A percentile compares a stretch with the other conserved stretches of the same genome.
These are phyloP conservation scores for Cystofilobasidium bisporidii DNA, from an alignment of 768 basidiomycete species.

Conservation along the genomic window DNA sequence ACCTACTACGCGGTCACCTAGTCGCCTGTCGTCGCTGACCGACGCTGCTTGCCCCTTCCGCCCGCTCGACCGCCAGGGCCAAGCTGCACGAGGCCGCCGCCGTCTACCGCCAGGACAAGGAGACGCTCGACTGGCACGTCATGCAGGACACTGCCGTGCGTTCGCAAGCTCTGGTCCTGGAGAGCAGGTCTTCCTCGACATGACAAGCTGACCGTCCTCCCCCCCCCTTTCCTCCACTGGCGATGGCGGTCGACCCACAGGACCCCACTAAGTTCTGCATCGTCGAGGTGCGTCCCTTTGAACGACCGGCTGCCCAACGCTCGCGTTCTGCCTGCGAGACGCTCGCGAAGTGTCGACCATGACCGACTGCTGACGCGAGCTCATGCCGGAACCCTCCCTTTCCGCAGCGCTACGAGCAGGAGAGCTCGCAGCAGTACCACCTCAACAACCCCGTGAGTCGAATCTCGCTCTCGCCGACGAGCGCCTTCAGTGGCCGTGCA, in stretches of 20 bases:
- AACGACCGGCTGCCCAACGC: no score
- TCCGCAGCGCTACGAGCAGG: constrained; percentile 40
- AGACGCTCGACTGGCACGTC: constrained; percentile 41
- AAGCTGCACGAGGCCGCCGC: constrained; percentile 40
- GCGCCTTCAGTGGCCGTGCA: no score
- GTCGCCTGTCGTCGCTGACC: background rate
- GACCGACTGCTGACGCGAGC: no score
- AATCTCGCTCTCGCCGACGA: background rate
- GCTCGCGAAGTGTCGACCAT: no score
- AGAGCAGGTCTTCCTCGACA: no score
- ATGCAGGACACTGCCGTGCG: constrained; percentile 41
- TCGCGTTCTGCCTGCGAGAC: no score
- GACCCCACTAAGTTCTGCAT: constrained; percentile 41
- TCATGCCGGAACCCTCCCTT: constrained; percentile 35
- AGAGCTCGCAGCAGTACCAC: constrained; percentile 40
- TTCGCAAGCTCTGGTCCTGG: no score
- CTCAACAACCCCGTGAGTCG: constrained; percentile 36
- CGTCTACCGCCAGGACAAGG: constrained; percentile 39
- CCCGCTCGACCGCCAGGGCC: background rate
- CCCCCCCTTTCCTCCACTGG: no score
- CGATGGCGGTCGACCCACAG: constrained; percentile 14
- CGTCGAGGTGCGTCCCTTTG: constrained; percentile 33
- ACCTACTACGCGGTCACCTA: background rate
- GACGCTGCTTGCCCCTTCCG: background rate
- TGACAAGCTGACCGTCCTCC: no score